Percentiles rank a stretch among this genome's conserved stretches.
Conservation (phyloP, 768 basidiomycete genomes). For the Mycena sanguinolenta region DNA sequence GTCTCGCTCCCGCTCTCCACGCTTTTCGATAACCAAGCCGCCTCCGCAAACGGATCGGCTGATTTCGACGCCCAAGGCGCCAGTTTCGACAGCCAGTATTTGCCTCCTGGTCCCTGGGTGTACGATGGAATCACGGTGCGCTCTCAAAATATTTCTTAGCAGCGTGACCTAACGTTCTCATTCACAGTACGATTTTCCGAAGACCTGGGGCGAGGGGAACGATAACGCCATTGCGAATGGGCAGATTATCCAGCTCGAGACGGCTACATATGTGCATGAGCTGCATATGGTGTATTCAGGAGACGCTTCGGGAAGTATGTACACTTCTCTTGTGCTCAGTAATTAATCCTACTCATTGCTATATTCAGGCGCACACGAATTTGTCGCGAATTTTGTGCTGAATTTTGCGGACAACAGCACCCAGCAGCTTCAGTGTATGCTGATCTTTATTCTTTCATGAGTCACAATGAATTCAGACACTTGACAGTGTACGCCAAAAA, state of each 20-base stretch:
- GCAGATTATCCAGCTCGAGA: slow-evolving; percentile 53
- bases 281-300: slow-evolving; percentile 63
- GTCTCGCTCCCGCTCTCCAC: neutral
- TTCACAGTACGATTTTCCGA: slow-evolving; percentile 18
- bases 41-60: slow-evolving; percentile 23
- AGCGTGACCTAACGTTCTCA: neutral
- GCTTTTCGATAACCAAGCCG: slow-evolving; percentile 30
- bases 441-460: neutral
- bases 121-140: slow-evolving; percentile 28
- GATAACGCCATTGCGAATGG: slow-evolving; percentile 62
- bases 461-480: neutral
- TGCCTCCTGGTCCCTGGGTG: slow-evolving; percentile 20
- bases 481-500: slow-evolving; percentile 26
- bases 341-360: neutral
- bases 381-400: slow-evolving; percentile 22
- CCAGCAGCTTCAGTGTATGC: slow-evolving; percentile 23
- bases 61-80: slow-evolving; percentile 28
- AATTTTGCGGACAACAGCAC: slow-evolving; percentile 27
- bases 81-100: slow-evolving; percentile 30
- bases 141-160: neutral
- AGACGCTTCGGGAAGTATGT: slow-evolving; percentile 52
- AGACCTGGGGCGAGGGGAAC: slow-evolving; percentile 22
- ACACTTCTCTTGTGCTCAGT: too few relatives aligned
- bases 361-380: slow-evolving; percentile 15
- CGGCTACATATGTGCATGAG: slow-evolving; percentile 55